Evolutionary conservation across 176 grass and related monocot species (phyloP).

Genomic region (Phoenix dactylifera): DNA sequence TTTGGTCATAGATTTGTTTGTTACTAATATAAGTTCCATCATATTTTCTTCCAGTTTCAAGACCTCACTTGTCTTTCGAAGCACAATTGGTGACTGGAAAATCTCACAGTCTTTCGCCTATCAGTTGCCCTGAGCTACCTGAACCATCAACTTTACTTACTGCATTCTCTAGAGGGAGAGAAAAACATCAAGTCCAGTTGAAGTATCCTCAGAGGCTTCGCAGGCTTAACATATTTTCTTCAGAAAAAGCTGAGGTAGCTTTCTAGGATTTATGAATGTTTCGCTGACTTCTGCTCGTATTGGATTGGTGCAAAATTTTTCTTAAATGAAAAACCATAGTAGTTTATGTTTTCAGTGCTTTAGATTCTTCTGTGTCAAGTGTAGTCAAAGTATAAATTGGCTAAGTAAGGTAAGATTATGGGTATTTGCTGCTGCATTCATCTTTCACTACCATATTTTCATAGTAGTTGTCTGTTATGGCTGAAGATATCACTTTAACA

Average conservation of each 20-base stretch:
- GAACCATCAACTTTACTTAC: conserved; percentile 32
- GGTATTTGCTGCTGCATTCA: too few relatives aligned
- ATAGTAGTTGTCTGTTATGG: too few relatives aligned
- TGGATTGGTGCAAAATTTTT: too few relatives aligned
- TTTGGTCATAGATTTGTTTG: too few relatives aligned
- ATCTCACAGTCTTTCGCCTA: conserved; percentile 56
- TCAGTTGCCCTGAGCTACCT: conserved; percentile 48
- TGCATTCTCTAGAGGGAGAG: conserved; percentile 64
- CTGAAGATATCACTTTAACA: too few relatives aligned
- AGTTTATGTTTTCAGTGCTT: too few relatives aligned
- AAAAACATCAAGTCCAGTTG: conserved; percentile 66
- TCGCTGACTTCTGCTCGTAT: too few relatives aligned
- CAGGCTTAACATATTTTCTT: conserved; percentile 78
- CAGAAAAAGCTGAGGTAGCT: conserved; percentile 80
- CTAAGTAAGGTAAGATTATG: too few relatives aligned
- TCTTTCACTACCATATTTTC: too few relatives aligned
- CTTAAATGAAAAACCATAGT: too few relatives aligned
- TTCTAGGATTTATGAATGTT: background rate
- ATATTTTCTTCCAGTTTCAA: conserved; percentile 53
- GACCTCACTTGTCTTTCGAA: conserved; percentile 83
- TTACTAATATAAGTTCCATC: conserved; percentile 10
- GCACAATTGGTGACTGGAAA: conserved; percentile 83
- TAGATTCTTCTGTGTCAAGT: too few relatives aligned
- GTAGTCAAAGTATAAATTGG: too few relatives aligned
- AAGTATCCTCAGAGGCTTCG: conserved; percentile 86